These are phyloP conservation scores for Nicotiana benthamiana DNA, from an alignment of 257 asterid species.

Conservation along the genomic window DNA sequence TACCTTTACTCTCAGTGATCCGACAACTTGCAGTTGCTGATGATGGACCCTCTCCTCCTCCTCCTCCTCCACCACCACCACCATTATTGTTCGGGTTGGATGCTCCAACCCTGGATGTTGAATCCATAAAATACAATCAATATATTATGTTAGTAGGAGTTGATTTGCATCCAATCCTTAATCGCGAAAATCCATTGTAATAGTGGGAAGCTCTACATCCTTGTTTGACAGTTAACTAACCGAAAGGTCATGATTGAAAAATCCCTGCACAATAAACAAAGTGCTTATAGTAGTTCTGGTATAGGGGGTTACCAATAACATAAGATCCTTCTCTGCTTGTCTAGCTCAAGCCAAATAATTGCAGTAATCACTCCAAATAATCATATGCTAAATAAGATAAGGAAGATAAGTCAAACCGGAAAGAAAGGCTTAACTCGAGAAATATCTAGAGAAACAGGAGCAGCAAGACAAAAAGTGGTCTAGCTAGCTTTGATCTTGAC, in stretches of 20 bases:
- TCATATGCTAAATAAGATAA: not conserved
- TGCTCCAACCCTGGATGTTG: slow-evolving; percentile 20
- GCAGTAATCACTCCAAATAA: not conserved
- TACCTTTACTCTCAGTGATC: too few relatives aligned
- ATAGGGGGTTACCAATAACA: not conserved
- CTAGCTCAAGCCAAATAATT: not conserved
- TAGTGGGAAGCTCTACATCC: not conserved
- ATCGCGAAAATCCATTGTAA: not conserved
- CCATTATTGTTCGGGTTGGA: slow-evolving; percentile 5
- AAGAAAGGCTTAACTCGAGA: not conserved
- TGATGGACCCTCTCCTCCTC: slow-evolving; percentile 19
- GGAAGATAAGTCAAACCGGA: not conserved
- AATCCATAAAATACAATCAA: slow-evolving; percentile 19
- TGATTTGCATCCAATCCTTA: not conserved
- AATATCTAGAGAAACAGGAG: not conserved
- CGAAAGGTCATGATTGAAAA: not conserved
- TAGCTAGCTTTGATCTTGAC: not conserved
- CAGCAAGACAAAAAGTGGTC: not conserved
- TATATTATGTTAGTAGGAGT: not conserved
- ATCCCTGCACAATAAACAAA: not conserved
- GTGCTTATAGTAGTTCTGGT: not conserved
- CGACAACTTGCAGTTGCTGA: not conserved
- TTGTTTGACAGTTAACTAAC: not conserved
- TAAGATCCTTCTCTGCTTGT: not conserved
- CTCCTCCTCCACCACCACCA: not conserved